A percentile compares a stretch with the other conserved stretches of the same genome.
These are phyloP conservation scores for Saprolegnia diclina DNA, from an alignment of 352 stramenopile genomes.

Conservation along the genomic window DNA sequence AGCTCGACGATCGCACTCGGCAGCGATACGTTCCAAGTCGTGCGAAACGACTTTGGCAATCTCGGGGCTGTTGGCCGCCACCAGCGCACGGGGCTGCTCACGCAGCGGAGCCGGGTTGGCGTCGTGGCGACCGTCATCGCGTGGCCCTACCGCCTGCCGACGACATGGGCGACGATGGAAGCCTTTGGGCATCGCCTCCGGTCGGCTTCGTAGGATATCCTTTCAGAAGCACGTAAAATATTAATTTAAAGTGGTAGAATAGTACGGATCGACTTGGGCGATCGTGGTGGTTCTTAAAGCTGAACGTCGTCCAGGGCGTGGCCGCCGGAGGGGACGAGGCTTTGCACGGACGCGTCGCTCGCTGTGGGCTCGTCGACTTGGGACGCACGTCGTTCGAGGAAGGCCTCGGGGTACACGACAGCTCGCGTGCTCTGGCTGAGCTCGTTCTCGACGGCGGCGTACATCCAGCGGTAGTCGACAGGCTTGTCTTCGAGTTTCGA, in stretches of 20 bases:
- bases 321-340: no score
- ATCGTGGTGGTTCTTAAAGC: no score
- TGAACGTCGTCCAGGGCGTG: no score
- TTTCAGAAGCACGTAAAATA: neutral
- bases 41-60: conserved; percentile 19
- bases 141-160: conserved; percentile 9
- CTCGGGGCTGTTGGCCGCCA: conserved; percentile 11
- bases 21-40: conserved; percentile 14
- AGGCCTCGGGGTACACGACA: neutral
- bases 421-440: neutral
- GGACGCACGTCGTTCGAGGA: neutral
- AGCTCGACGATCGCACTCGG: neutral
- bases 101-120: neutral
- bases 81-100: conserved; percentile 14
- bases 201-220: neutral
- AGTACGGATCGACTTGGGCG: no score
- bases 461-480: conserved; percentile 1
- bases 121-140: conserved; percentile 3
- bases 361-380: neutral
- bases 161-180: neutral
- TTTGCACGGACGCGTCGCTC: no score
- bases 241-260: conserved; percentile 7
- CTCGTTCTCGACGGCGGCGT: neutral
- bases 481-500: neutral
- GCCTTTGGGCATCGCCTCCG: conserved; percentile 7